Evolutionary conservation across 805 yeast genomes (phyloP).

Genomic region (Myxozyma udenii): DNA sequence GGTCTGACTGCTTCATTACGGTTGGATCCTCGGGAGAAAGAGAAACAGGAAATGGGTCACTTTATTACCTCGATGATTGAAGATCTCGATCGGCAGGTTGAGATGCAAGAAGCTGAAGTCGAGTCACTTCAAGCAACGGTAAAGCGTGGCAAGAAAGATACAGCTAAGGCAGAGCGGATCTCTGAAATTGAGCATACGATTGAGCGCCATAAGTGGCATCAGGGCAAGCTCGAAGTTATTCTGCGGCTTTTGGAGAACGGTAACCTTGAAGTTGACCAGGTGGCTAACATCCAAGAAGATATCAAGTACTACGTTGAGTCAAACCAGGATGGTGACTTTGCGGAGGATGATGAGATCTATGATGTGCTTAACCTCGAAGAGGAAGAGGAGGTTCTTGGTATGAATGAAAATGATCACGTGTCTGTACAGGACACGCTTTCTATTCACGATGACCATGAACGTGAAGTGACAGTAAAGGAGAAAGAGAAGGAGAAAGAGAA

Average conservation of each 20-base stretch:
- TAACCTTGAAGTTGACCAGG: conserved; percentile 69
- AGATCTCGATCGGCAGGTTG: conserved; percentile 77
- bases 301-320: conserved; percentile 90
- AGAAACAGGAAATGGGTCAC: conserved; percentile 66
- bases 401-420: conserved; percentile 31
- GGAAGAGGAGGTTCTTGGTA: conserved; percentile 46
- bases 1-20: conserved; percentile 72
- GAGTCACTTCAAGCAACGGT: conserved; percentile 51
- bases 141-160: conserved; percentile 61
- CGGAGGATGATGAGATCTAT: conserved; percentile 89
- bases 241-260: conserved; percentile 76
- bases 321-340: conserved; percentile 87
- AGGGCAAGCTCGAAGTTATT: conserved; percentile 70
- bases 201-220: conserved; percentile 77
- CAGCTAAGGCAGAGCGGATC: conserved; percentile 53
- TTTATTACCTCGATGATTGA: conserved; percentile 72
- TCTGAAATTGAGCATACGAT: conserved; percentile 60
- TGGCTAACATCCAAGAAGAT: conserved; percentile 79
- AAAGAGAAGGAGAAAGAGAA: conserved; percentile 8
- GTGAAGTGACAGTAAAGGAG: conserved; percentile 22
- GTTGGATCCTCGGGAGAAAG: conserved; percentile 75
- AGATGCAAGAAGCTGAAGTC: conserved; percentile 69
- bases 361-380: conserved; percentile 75
- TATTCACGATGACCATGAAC: conserved; percentile 29
- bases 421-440: conserved; percentile 24